Percentiles rank a stretch among this genome's conserved stretches.
phyloP scores from a whole-genome alignment of 1,284 basidiomycete genomes.

The Wallemia mellicola region DNA sequence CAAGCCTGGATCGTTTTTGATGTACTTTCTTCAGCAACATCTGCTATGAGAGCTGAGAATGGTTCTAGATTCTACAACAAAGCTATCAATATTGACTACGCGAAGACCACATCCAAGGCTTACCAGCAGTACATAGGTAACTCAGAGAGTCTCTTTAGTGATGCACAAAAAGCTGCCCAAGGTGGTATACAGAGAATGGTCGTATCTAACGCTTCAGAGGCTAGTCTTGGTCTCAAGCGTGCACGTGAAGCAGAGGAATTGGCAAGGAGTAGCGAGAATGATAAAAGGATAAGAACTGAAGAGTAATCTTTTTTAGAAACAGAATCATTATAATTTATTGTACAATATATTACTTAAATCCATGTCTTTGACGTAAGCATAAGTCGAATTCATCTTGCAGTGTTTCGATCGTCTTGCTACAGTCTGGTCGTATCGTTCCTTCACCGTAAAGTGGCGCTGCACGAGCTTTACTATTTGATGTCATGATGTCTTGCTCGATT shows the following conservation, averaged over 20 bases:
- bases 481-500: neutral
- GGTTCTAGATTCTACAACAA: neutral
- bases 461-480: neutral
- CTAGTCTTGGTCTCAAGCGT: neutral
- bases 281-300: no score
- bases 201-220: neutral
- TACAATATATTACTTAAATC: no score
- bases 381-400: neutral
- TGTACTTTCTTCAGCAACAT: neutral
- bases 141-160: neutral
- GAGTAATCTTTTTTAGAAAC: neutral
- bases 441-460: neutral
- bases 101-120: neutral
- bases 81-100: neutral
- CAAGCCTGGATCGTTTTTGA: neutral
- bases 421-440: neutral
- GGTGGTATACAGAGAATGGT: neutral
- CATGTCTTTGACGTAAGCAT: neutral
- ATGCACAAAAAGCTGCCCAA: neutral
- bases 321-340: neutral
- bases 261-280: neutral
- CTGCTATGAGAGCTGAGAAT: neutral
- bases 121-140: neutral
- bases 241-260: neutral
- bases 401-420: neutral